Percentiles rank a stretch among this genome's conserved stretches.
These are phyloP conservation scores for Penicillium odoratum DNA, from an alignment of 495 filamentous ascomycete species.

Conservation along the genomic window DNA sequence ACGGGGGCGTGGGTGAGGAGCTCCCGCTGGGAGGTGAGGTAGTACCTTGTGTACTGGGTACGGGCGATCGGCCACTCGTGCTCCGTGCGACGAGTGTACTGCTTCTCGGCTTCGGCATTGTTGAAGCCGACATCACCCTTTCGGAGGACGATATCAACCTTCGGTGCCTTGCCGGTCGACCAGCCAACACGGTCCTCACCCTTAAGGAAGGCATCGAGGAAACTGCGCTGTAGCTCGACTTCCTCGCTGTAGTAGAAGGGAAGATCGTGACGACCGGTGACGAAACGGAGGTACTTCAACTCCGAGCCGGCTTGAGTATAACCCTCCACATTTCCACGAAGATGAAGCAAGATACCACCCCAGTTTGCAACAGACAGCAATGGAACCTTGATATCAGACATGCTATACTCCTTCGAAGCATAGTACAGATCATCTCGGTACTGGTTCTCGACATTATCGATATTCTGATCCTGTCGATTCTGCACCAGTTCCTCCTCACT, in stretches of 20 bases:
- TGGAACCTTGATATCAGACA: conserved; percentile 61
- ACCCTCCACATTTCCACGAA: conserved; percentile 64
- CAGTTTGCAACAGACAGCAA: conserved; percentile 62
- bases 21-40: conserved; percentile 54
- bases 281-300: conserved; percentile 63
- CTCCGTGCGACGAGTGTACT: conserved; percentile 52
- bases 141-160: conserved; percentile 57
- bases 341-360: conserved; percentile 60
- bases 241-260: conserved; percentile 70
- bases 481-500: conserved; percentile 55
- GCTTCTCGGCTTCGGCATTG: conserved; percentile 54
- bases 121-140: conserved; percentile 66
- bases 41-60: conserved; percentile 58
- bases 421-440: conserved; percentile 65
- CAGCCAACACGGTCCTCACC: conserved; percentile 61
- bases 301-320: conserved; percentile 58
- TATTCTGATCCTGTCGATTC: conserved; percentile 62
- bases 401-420: conserved; percentile 55
- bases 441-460: conserved; percentile 53
- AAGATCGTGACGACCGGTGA: conserved; percentile 67
- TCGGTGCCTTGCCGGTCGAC: conserved; percentile 57
- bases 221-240: conserved; percentile 62
- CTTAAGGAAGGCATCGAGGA: conserved; percentile 68
- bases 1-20: conserved; percentile 50
- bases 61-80: conserved; percentile 63